These are phyloP conservation scores for Trichoderma atrobrunneum DNA, from an alignment of 2,329 filamentous ascomycete genomes.

Conservation along the genomic window DNA sequence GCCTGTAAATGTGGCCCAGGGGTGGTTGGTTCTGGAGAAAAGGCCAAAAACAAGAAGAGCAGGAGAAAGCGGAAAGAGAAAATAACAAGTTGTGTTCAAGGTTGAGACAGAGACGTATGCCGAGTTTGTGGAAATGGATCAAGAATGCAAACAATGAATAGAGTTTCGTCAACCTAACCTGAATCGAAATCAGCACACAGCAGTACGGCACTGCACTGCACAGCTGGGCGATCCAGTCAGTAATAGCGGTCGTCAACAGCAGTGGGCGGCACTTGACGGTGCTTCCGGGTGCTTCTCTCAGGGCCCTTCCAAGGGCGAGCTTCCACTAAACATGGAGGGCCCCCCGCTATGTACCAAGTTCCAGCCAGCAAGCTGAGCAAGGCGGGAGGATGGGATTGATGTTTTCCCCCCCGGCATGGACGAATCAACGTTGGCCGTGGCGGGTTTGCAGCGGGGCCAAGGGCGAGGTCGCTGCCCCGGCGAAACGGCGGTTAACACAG, in stretches of 20 bases:
- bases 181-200: neutral
- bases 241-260: neutral
- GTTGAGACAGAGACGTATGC: neutral
- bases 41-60: too few species aligned
- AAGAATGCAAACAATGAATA: conserved; percentile 8
- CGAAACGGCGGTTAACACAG: conserved; percentile 20
- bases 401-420: neutral
- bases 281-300: neutral
- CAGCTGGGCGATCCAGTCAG: neutral
- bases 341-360: neutral
- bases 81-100: neutral
- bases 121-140: neutral
- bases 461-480: neutral
- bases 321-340: neutral
- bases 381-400: conserved; percentile 4
- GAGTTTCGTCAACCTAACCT: conserved; percentile 1
- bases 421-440: conserved; percentile 9
- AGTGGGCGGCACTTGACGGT: neutral
- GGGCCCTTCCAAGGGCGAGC: neutral
- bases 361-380: neutral
- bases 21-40: neutral
- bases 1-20: neutral
- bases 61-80: neutral
- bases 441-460: neutral
- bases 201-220: neutral